Evolutionary conservation across 1,284 basidiomycete species (phyloP), one percentile per base, ranked within the genome.

Genomic region (Apiotrichum domesticum): DNA sequence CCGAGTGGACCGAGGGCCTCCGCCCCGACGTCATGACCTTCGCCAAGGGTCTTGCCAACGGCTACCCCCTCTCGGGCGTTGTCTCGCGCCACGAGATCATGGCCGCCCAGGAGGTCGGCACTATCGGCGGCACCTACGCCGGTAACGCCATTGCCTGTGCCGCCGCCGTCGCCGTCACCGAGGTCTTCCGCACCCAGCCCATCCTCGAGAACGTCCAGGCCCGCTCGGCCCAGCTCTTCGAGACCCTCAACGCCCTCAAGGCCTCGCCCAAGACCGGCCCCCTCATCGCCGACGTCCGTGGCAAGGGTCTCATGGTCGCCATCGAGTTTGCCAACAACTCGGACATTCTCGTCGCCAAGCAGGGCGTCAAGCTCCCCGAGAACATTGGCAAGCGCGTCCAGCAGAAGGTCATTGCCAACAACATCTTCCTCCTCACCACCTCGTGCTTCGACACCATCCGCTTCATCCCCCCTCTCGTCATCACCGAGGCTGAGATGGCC

Each of bases 131-230:
- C 15, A 94, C 91, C 3, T 93, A 93, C 66, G 88, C 88, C 9
- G 92, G 92, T 35, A 95, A 93, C 69, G 86, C 88, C 0, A 88
- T 95, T 0, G 80, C 87, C 0, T 95, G 91, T 70, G 92, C 92
- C 0, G 92, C 92, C 14, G 91, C 85, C 10, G 80, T 86, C 42
- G 91, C 90, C 0, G 87, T 89, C 37, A 82, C 82, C 37, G 85
- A 94, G 54, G 86, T 82, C 1, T 85, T 95, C 76, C 59, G 79
- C 78, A 85, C 88, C 60, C 89, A 91, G 66, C 84, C 85, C 32
- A 81, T 93, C 50, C 79, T 91, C 40, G 83, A 82, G 9, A 95
- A 95, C 69, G 90, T 92, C 46, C 77, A 82, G 51, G 82, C 80
- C 13, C 82, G 90, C 42, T 92, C 90, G 1, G 70, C 79, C 48